Percentiles rank a stretch among this genome's conserved stretches.
These are phyloP conservation scores for Sporisorium scitamineum DNA, from an alignment of 1,284 basidiomycete species.

Conservation along the genomic window DNA sequence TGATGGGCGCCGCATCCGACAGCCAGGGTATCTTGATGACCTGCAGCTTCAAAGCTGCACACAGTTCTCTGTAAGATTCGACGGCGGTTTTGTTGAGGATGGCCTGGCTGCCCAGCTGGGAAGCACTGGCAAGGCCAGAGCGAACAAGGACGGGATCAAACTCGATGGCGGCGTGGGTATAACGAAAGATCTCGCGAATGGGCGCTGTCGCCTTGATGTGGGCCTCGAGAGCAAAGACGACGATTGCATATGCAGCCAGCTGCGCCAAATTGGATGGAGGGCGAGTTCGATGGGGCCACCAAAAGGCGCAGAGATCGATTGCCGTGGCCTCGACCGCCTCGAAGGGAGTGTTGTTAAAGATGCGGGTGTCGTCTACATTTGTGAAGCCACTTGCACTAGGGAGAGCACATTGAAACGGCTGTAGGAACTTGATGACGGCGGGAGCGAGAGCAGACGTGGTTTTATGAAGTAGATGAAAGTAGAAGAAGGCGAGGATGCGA, in stretches of 20 bases:
- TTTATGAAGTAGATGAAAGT: neutral
- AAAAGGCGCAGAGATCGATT: slow-evolving; percentile 38
- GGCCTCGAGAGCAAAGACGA: slow-evolving; percentile 38
- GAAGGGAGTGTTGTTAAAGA: slow-evolving; percentile 14
- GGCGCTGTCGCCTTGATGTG: slow-evolving; percentile 23
- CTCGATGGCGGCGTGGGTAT: slow-evolving; percentile 12
- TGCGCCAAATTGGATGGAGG: neutral
- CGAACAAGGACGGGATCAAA: neutral
- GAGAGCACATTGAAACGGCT: neutral
- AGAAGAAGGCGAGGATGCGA: slow-evolving; percentile 35
- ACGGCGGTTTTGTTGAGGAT: slow-evolving; percentile 9
- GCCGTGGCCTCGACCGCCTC: slow-evolving; percentile 33
- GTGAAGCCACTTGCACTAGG: neutral
- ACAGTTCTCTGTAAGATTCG: slow-evolving; percentile 19
- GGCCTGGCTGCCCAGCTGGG: neutral
- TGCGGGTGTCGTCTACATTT: neutral
- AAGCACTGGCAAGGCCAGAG: neutral
- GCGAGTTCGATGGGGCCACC: slow-evolving; percentile 28
- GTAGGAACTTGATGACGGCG: slow-evolving; percentile 17
- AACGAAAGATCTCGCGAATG: slow-evolving; percentile 22
- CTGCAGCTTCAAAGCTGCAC: slow-evolving; percentile 7
- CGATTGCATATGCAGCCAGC: slow-evolving; percentile 28
- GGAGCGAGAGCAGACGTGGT: neutral
- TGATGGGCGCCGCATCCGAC: slow-evolving; percentile 2
- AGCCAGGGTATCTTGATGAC: slow-evolving; percentile 38